These are phyloP conservation scores for Paramecium caudatum DNA, from an alignment of 73 alveolate species.

Conservation along the genomic window DNA sequence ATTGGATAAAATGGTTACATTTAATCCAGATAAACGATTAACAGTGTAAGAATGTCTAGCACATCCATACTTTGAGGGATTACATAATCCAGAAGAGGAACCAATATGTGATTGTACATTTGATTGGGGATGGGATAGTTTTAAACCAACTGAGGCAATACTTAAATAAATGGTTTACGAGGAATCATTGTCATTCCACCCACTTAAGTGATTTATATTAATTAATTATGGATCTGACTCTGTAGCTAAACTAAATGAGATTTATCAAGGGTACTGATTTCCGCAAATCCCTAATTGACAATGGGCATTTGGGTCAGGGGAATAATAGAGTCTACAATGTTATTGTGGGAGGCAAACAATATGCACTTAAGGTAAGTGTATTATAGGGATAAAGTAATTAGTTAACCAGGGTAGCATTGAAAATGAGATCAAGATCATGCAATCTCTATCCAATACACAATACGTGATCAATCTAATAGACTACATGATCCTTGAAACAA, in stretches of 20 bases:
- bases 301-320: not conserved
- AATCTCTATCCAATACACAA: not conserved
- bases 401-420: slow-evolving; percentile 13
- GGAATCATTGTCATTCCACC: slow-evolving; percentile 73
- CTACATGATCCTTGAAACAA: slow-evolving; percentile 16
- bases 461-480: slow-evolving; percentile 26
- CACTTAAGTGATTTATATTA: slow-evolving; percentile 58
- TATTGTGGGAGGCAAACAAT: not conserved
- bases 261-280: slow-evolving; percentile 11
- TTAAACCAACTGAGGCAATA: slow-evolving; percentile 63
- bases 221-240: slow-evolving; percentile 14
- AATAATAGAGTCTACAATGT: not conserved
- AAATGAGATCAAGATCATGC: slow-evolving; percentile 38
- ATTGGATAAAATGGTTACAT: slow-evolving; percentile 68
- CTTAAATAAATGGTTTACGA: slow-evolving; percentile 68
- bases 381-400: slow-evolving; percentile 5
- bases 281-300: not conserved
- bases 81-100: slow-evolving; percentile 73
- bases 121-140: slow-evolving; percentile 74
- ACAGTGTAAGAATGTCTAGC: slow-evolving; percentile 74
- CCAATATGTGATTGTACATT: slow-evolving; percentile 56
- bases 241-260: not conserved
- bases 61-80: slow-evolving; percentile 72
- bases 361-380: slow-evolving; percentile 43
- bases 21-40: slow-evolving; percentile 63